A percentile compares a stretch with the other conserved stretches of the same genome.
Evolutionary conservation across 2,329 filamentous ascomycete genomes (phyloP).

Genomic region (Fusarium virguliforme): DNA sequence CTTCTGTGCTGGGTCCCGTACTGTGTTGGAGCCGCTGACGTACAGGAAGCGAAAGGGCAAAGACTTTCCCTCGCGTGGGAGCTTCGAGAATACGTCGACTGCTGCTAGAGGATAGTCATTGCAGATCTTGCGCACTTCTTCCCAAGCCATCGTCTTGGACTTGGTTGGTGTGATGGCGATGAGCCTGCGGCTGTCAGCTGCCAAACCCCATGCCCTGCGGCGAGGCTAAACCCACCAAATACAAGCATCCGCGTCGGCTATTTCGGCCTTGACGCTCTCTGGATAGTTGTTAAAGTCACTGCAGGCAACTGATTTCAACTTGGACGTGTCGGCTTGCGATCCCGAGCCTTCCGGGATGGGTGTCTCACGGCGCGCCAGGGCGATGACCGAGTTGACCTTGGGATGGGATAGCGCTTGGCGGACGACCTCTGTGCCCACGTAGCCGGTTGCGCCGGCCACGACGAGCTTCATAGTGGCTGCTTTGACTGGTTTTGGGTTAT

Average conservation of each 20-base stretch:
- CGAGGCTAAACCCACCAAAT: conserved; percentile 57
- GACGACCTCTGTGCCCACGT: conserved; percentile 61
- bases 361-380: conserved; percentile 59
- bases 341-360: conserved; percentile 45
- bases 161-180: conserved; percentile 62
- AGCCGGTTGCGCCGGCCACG: conserved; percentile 61
- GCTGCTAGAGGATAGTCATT: conserved; percentile 54
- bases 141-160: conserved; percentile 50
- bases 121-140: conserved; percentile 60
- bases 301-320: conserved; percentile 59
- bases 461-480: conserved; percentile 60
- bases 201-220: too few species aligned
- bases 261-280: conserved; percentile 57
- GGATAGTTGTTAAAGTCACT: conserved; percentile 61
- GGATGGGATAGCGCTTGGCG: conserved; percentile 59
- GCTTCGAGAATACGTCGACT: conserved; percentile 56
- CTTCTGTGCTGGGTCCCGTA: conserved; percentile 64
- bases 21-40: conserved; percentile 62
- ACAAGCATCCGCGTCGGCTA: conserved; percentile 61
- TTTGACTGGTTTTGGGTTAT: not conserved
- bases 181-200: conserved; percentile 31
- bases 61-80: conserved; percentile 37
- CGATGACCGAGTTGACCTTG: conserved; percentile 60
- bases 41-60: conserved; percentile 65
- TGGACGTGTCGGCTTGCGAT: conserved; percentile 51